Conservation (phyloP, 148 eudicot genomes). For the Selenicereus undatus region DNA sequence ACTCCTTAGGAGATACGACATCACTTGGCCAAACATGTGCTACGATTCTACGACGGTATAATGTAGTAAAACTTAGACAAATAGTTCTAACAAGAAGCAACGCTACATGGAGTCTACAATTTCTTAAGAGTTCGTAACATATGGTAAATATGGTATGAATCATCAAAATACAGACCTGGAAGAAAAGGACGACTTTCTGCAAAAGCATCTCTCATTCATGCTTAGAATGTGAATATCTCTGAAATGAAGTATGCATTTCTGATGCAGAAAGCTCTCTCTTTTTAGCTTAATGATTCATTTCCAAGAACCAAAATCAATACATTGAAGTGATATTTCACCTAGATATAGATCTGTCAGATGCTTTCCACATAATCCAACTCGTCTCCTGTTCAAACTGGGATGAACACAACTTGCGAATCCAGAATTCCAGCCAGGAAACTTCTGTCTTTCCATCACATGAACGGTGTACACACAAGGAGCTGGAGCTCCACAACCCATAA, state of each 20-base stretch:
- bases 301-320: conserved; percentile 81
- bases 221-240: neutral
- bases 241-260: neutral
- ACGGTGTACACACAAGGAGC: conserved; percentile 75
- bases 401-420: conserved; percentile 85
- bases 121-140: conserved; percentile 1
- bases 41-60: neutral
- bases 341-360: conserved; percentile 73
- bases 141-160: neutral
- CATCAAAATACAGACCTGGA: conserved; percentile 3
- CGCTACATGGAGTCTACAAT: neutral
- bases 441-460: conserved; percentile 90
- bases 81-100: neutral
- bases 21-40: neutral
- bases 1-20: too few relatives aligned
- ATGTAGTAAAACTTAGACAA: neutral
- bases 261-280: neutral
- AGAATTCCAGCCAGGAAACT: conserved; percentile 86
- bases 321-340: conserved; percentile 77
- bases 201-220: conserved; percentile 7
- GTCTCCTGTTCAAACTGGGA: conserved; percentile 76
- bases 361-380: conserved; percentile 68
- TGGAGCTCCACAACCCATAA: conserved; percentile 52
- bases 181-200: neutral
- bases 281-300: conserved; percentile 17